Percentiles rank a stretch among this genome's conserved stretches.
These are phyloP conservation scores for Dactylorhiza incarnata DNA, from an alignment of 106 monocot genomes.

Conservation along the genomic window DNA sequence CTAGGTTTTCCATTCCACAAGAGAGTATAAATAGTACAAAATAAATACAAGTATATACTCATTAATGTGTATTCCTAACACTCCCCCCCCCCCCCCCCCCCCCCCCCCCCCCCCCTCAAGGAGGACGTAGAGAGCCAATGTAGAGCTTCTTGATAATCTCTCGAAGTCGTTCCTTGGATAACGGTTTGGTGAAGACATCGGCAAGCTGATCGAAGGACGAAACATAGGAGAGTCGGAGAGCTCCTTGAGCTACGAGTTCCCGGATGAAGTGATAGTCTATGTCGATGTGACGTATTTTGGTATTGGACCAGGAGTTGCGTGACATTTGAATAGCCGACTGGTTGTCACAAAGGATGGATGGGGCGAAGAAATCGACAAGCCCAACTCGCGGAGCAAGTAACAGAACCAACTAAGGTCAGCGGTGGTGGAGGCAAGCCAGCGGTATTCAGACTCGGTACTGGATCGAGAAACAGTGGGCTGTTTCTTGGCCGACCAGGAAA, in stretches of 20 bases:
- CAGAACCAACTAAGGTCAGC: not conserved
- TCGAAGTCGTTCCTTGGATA: not conserved
- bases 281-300: not conserved
- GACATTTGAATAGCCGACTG: not conserved
- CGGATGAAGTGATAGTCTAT: not conserved
- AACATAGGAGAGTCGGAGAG: not conserved
- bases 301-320: not conserved
- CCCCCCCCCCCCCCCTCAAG: slow-evolving; percentile 9
- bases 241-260: not conserved
- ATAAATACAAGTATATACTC: too few species aligned
- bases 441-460: not conserved
- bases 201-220: not conserved
- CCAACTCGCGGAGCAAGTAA: not conserved
- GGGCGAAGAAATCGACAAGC: not conserved
- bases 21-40: too few species aligned
- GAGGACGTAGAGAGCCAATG: too few species aligned
- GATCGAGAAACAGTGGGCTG: too few species aligned
- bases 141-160: too few species aligned
- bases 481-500: too few species aligned
- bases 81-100: slow-evolving; percentile 17
- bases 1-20: too few species aligned
- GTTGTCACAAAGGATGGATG: not conserved
- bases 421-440: not conserved
- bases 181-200: not conserved
- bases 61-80: too few species aligned